Evolutionary conservation across 2,329 filamentous ascomycete species (phyloP).

Genomic region (Fusarium hainanense): DNA sequence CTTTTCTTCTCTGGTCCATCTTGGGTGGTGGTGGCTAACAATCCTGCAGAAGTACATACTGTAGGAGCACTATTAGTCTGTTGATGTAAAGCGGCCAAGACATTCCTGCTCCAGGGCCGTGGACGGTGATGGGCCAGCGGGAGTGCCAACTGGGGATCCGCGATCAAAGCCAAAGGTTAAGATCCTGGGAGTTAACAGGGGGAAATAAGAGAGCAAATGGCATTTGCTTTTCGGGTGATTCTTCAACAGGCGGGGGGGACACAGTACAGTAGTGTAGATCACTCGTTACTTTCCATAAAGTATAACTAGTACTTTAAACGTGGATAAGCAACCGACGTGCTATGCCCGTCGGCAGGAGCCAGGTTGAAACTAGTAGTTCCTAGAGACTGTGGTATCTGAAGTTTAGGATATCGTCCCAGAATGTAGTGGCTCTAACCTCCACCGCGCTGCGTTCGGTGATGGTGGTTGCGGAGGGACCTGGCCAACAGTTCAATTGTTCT

Average conservation of each 20-base stretch:
- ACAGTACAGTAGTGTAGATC: slow-evolving; percentile 13
- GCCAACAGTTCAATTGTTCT: slow-evolving; percentile 10
- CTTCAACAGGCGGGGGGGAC: slow-evolving; percentile 5
- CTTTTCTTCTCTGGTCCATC: slow-evolving; percentile 18
- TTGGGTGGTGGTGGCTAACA: slow-evolving; percentile 14
- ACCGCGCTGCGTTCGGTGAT: slow-evolving; percentile 26
- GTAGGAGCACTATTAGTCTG: slow-evolving; percentile 12
- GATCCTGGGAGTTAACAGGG: slow-evolving; percentile 9
- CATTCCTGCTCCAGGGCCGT: slow-evolving; percentile 23
- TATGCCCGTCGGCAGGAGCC: background rate
- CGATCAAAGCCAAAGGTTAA: slow-evolving; percentile 21
- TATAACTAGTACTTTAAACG: background rate
- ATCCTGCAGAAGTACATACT: slow-evolving; percentile 17
- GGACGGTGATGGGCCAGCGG: slow-evolving; percentile 13
- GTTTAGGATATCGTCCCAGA: slow-evolving; percentile 13
- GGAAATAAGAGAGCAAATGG: background rate
- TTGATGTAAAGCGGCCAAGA: slow-evolving; percentile 31
- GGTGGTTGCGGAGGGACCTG: slow-evolving; percentile 14
- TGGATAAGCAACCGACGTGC: background rate
- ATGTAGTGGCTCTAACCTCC: slow-evolving; percentile 17
- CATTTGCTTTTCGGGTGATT: slow-evolving; percentile 2
- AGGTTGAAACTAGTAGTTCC: background rate
- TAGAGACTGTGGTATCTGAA: background rate
- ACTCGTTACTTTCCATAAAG: slow-evolving; percentile 15
- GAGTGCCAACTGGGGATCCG: slow-evolving; percentile 21